These are phyloP conservation scores for Phyllosticta capitalensis DNA, from an alignment of 2,329 filamentous ascomycete species.

Conservation along the genomic window DNA sequence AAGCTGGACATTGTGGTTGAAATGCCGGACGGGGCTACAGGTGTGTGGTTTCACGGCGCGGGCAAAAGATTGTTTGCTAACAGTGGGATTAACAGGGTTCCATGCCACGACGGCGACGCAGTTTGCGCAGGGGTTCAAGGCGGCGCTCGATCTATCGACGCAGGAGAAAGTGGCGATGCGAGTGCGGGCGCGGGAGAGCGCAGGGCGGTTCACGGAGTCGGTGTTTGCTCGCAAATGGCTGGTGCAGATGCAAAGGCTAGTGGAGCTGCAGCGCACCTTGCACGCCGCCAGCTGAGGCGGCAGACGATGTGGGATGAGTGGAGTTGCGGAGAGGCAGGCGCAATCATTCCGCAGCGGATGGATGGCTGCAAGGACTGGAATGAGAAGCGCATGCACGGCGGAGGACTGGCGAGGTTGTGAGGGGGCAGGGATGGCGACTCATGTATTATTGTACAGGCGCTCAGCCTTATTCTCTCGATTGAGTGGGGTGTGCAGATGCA, in stretches of 20 bases:
- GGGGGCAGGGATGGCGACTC: not conserved
- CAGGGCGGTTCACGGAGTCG: constrained; percentile 77
- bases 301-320: not conserved
- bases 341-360: constrained; percentile 1
- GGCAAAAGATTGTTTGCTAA: constrained; percentile 2
- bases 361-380: constrained; percentile 9
- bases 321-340: constrained; percentile 1
- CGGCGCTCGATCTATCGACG: constrained; percentile 58
- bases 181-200: constrained; percentile 63
- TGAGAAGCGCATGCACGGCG: not conserved
- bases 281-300: constrained; percentile 2
- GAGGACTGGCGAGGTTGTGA: not conserved
- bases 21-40: constrained; percentile 67
- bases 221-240: constrained; percentile 77
- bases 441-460: not conserved
- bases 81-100: constrained; percentile 51
- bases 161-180: constrained; percentile 65
- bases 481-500: not conserved
- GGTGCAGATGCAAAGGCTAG: constrained; percentile 60
- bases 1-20: constrained; percentile 86
- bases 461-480: not conserved
- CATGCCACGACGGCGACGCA: constrained; percentile 69
- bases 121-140: constrained; percentile 71
- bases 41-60: constrained; percentile 36
- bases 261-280: constrained; percentile 35